Percentiles rank a stretch among this genome's conserved stretches.
These are phyloP conservation scores for Senna siamea DNA, from an alignment of 306 rosid species.

Conservation along the genomic window DNA sequence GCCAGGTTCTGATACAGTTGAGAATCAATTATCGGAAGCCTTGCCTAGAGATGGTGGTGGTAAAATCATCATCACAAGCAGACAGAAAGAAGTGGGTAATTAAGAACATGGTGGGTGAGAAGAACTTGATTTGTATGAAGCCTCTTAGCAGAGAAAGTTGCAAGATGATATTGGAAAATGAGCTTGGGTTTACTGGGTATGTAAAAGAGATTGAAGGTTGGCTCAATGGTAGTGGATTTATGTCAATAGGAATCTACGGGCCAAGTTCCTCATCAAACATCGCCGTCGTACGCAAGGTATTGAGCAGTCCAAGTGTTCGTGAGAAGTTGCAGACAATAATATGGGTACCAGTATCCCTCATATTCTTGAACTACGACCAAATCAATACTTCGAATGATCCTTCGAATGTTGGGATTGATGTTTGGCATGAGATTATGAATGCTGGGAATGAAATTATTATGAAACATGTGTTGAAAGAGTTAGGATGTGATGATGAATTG, in stretches of 20 bases:
- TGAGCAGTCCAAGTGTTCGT: neutral
- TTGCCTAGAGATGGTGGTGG: slow-evolving; percentile 15
- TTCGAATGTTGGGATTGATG: neutral
- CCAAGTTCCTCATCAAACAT: neutral
- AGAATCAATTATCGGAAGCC: neutral
- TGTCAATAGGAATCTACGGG: neutral
- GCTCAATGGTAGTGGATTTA: neutral
- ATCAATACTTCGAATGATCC: too few species aligned
- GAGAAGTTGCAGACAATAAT: neutral
- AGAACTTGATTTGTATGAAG: neutral
- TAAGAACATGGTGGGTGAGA: neutral
- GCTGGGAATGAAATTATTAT: neutral
- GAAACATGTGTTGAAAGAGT: neutral
- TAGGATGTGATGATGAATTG: too few species aligned
- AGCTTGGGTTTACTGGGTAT: too few species aligned
- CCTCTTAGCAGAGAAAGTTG: neutral
- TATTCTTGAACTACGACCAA: too few species aligned
- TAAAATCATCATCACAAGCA: slow-evolving; percentile 18
- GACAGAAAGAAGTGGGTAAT: neutral
- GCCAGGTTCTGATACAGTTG: too few species aligned
- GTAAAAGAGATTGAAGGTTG: neutral
- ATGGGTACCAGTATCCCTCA: neutral
- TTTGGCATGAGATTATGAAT: too few species aligned
- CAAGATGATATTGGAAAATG: neutral
- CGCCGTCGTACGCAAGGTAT: neutral